Base-by-base conservation (phyloP, 2,329 filamentous ascomycete genomes). In the Paecilomyces formosus region DNA sequence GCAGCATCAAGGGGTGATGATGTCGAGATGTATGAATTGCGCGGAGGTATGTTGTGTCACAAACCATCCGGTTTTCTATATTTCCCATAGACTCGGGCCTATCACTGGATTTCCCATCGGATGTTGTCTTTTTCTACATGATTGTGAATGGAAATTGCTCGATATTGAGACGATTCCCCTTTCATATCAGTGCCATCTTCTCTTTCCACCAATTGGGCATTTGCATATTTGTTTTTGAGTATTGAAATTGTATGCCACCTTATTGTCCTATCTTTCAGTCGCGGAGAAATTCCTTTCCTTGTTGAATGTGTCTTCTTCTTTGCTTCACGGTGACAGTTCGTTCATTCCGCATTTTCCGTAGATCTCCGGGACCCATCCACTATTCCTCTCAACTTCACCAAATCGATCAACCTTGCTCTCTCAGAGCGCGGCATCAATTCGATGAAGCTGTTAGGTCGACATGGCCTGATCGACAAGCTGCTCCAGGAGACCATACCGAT, bases 321-420 rank as follows among this genome's bases (percentile, higher is more conserved):
- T 26, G 24, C 35, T 57, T 30, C 55, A 26, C 30, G 39, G 35
- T 2, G 15, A 63, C 49, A 31, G 15, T 35, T 24, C 54, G 49
- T 13, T 52, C 53, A 12, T 33, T 30, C 15, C 55, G 6, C 22
- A 21, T 50, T 26, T 51, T 55, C 39, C 59, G 55, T 63, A 97
- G 94, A 99, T 78, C 86, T 97, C 54, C 87, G 94, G 49, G 87
- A 95, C 71, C 87, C 89, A 2, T 83, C 85, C 2, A 96, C 90
- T 0, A 86, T 87, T 30, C 92, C 93, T 2, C 81, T 97, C 61
- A 97, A 97, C 75, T 97, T 97, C 71, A 96, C 92, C 61, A 96
- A 92, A 73, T 97, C 94, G n/a, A 99, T 99, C 79, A 99, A 99
- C 70, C 78, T 99, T 57, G 93, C 94, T 22, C 81, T 99, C 0